phyloP scores from a whole-genome alignment of 495 filamentous ascomycete genomes.

The Amniculicola lignicola region DNA sequence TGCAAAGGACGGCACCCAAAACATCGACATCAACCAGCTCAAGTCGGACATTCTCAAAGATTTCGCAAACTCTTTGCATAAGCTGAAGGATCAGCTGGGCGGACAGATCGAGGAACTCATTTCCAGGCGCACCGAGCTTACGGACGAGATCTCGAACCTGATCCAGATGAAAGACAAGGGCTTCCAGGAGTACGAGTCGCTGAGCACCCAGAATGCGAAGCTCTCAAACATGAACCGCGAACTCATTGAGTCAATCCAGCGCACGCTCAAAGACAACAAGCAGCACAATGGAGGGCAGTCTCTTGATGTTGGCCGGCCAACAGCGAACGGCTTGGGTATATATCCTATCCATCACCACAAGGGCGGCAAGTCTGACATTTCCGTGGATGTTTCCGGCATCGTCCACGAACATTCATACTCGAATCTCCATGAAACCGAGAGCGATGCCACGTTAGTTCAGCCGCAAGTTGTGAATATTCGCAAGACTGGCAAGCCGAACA shows the following conservation, averaged over 20 bases:
- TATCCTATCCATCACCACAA: constrained; percentile 64
- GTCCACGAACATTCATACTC: constrained; percentile 29
- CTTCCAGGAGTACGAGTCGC: constrained; percentile 90
- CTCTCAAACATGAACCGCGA: constrained; percentile 92
- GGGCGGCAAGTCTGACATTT: constrained; percentile 63
- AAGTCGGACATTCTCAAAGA: constrained; percentile 83
- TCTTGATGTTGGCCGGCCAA: constrained; percentile 49
- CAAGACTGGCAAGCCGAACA: constrained; percentile 79
- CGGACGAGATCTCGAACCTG: constrained; percentile 76
- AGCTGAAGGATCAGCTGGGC: constrained; percentile 74
- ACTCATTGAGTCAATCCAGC: constrained; percentile 89
- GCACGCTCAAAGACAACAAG: constrained; percentile 77
- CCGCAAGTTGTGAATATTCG: constrained; percentile 90
- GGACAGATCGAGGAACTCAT: constrained; percentile 80
- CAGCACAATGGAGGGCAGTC: constrained; percentile 45
- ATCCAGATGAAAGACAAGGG: constrained; percentile 82
- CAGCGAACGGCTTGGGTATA: constrained; percentile 78
- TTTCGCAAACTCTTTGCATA: constrained; percentile 81
- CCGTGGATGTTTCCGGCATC: constrained; percentile 53
- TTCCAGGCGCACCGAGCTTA: constrained; percentile 72
- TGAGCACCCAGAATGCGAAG: constrained; percentile 90
- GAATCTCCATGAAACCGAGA: constrained; percentile 31
- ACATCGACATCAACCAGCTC: constrained; percentile 48
- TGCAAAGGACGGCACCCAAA: constrained; percentile 57
- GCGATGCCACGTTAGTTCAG: constrained; percentile 39